phyloP scores from a whole-genome alignment of 371 early-diverging fungal species.

The Mortierella polycephala region DNA sequence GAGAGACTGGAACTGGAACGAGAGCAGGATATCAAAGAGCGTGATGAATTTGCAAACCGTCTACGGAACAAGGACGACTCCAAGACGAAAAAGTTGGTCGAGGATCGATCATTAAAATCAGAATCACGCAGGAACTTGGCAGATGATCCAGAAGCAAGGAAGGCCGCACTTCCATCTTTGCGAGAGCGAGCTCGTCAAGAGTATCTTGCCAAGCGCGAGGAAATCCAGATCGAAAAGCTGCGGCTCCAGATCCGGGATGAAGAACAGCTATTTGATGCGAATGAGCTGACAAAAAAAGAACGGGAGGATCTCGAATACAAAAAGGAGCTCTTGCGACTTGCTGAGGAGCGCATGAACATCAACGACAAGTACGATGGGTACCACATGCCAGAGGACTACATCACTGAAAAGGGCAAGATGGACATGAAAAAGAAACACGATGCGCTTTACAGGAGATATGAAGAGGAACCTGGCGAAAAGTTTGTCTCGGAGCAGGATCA shows the following conservation, averaged over 20 bases:
- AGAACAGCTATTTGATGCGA: constrained; percentile 81
- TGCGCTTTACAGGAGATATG: constrained; percentile 89
- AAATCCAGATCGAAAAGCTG: constrained; percentile 81
- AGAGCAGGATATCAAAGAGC: constrained; percentile 77
- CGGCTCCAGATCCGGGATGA: constrained; percentile 88
- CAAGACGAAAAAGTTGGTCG: constrained; percentile 81
- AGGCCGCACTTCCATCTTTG: constrained; percentile 72
- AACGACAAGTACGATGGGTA: constrained; percentile 87
- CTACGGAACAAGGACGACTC: constrained; percentile 86
- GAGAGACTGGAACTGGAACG: constrained; percentile 62
- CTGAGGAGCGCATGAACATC: constrained; percentile 86
- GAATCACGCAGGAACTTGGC: constrained; percentile 84
- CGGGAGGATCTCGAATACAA: constrained; percentile 81
- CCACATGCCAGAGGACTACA: constrained; percentile 93
- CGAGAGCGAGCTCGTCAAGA: constrained; percentile 90
- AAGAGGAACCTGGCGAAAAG: constrained; percentile 73
- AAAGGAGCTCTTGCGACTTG: constrained; percentile 82
- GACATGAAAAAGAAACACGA: constrained; percentile 92
- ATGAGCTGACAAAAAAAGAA: constrained; percentile 85
- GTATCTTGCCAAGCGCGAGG: constrained; percentile 90
- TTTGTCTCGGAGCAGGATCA: constrained; percentile 93
- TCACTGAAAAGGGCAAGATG: constrained; percentile 94
- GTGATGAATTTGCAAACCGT: constrained; percentile 91
- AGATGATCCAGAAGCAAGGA: constrained; percentile 79
- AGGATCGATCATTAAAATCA: constrained; percentile 82